phyloP scores from a whole-genome alignment of 2,329 filamentous ascomycete genomes.

The Stachybotrys elegans region DNA sequence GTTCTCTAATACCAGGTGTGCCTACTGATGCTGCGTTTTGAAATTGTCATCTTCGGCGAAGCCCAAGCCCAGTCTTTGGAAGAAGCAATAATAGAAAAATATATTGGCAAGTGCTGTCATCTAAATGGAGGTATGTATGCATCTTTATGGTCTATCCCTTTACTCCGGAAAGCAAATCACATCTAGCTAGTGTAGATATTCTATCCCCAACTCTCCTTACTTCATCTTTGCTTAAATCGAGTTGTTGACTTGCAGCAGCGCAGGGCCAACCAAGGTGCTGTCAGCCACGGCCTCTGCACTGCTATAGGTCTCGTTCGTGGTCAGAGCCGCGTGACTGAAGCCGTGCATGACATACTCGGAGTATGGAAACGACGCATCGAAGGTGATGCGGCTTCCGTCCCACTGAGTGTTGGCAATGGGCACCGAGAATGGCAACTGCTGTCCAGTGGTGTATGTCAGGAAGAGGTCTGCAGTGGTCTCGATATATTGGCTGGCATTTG shows the following conservation, averaged over 20 bases:
- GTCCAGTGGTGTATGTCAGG: slow-evolving; percentile 23
- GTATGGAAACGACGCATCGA: slow-evolving; percentile 23
- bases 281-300: slow-evolving; percentile 15
- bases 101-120: too few species aligned
- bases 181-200: too few species aligned
- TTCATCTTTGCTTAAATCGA: too few species aligned
- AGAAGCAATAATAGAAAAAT: too few species aligned
- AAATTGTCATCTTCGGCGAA: too few species aligned
- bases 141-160: too few species aligned
- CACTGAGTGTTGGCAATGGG: slow-evolving; percentile 16
- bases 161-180: too few species aligned
- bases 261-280: slow-evolving; percentile 23
- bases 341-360: slow-evolving; percentile 17
- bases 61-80: too few species aligned
- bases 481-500: slow-evolving; percentile 17
- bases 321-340: slow-evolving; percentile 23
- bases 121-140: too few species aligned
- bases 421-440: slow-evolving; percentile 21
- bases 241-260: slow-evolving; percentile 29
- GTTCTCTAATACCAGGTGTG: too few species aligned
- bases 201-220: too few species aligned
- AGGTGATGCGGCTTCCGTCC: slow-evolving; percentile 12
- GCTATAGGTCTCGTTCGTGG: slow-evolving; percentile 15
- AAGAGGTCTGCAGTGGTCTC: slow-evolving; percentile 29
- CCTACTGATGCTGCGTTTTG: too few species aligned